These are phyloP conservation scores for Tephrocybe rancida DNA, from an alignment of 768 basidiomycete species.

Conservation along the genomic window DNA sequence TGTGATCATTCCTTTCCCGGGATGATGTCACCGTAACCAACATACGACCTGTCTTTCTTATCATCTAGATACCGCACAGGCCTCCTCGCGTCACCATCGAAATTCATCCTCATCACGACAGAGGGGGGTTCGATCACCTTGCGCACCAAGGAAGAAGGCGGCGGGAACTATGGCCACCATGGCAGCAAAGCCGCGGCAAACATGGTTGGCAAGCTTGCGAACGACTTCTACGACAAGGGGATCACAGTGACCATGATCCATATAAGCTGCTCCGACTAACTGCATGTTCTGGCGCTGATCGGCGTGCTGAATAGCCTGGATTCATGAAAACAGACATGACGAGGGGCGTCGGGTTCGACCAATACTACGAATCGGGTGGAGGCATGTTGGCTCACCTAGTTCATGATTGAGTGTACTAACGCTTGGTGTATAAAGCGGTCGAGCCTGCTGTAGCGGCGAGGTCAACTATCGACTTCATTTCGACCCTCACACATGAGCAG, in stretches of 20 bases:
- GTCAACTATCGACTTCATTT: conserved; percentile 39
- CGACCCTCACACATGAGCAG: conserved; percentile 30
- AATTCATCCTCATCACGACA: conserved; percentile 44
- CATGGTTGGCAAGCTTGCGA: conserved; percentile 46
- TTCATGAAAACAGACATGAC: conserved; percentile 53
- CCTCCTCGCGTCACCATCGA: conserved; percentile 30
- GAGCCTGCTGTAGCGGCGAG: conserved; percentile 43
- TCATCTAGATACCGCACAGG: conserved; percentile 19
- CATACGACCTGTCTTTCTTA: neutral
- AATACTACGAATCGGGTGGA: conserved; percentile 45
- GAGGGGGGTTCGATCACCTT: conserved; percentile 48
- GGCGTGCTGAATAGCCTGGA: conserved; percentile 35
- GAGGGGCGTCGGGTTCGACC: conserved; percentile 43
- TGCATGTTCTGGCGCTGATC: neutral
- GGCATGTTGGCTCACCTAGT: conserved; percentile 25
- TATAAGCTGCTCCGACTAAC: conserved; percentile 26
- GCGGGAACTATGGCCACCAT: conserved; percentile 52
- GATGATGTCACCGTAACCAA: no score
- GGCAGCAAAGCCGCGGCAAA: conserved; percentile 50
- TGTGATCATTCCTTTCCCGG: conserved; percentile 16
- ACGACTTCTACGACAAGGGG: conserved; percentile 39
- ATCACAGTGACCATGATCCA: conserved; percentile 45
- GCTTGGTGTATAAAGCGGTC: conserved; percentile 30
- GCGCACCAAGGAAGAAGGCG: conserved; percentile 45
- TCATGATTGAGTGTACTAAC: neutral